Base-by-base conservation (phyloP, 495 filamentous ascomycete species). In the Niebla homalea region DNA sequence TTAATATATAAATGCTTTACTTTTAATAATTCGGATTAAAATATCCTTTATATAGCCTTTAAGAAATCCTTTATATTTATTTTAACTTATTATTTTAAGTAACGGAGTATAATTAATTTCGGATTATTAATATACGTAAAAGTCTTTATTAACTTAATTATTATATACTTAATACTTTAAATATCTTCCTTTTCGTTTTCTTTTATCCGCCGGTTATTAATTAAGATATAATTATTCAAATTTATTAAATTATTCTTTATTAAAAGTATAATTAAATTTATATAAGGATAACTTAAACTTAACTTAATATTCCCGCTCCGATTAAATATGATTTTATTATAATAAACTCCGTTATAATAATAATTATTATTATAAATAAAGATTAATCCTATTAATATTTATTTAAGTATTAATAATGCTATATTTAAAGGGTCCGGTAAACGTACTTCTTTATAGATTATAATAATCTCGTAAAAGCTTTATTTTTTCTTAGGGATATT, bases 61-160 rank as follows among this genome's bases (percentile, higher is more conserved):
- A 23, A 43, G 29, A 50, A 29, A 42, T 43, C 18, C 19, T 50
- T 42, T 20, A 25, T 43, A 46, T 43, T 51, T 47, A 51, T 46
- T 23, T 26, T 43, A 51, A n/a, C 7, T 26, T 26, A 43, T 26
- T 39, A 51, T 51, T 46, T 20, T 48, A 12, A 51, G 5, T 43
- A 39, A 12, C 12, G 20, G 19, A 50, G 3, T 51, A 14, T 46
- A 43, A 26, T 47, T 43, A 22, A 25, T 35, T 51, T 48, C 43
- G 43, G 15, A n/a, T 18, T 23, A 48, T 36, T 14, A 14, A 48
- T 35, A 16, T 32, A 32, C 22, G n/a, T 48, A 25, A 32, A n/a
- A n/a, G n/a, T n/a, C n/a, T n/a, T n/a, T n/a, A n/a, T 25, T 20
- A 36, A 35, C 11, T 36, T 50, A 15, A 40, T 39, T 21, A 11